Conservation (phyloP, 805 yeast species). For the Grigorovia transvaalensis region DNA sequence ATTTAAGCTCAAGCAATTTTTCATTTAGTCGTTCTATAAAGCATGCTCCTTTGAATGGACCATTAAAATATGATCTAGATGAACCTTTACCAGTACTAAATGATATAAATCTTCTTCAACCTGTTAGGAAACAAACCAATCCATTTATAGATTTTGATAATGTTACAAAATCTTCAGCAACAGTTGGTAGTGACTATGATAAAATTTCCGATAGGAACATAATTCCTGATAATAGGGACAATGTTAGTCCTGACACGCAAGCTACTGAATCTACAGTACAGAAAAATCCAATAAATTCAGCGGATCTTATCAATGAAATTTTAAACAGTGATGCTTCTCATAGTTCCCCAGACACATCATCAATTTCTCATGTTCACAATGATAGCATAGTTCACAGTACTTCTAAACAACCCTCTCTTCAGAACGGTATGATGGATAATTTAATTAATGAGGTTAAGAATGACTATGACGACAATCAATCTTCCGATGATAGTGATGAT, state of each 20-base stretch:
- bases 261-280: not conserved
- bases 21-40: slow-evolving; percentile 3
- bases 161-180: too few relatives aligned
- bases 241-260: not conserved
- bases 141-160: not conserved
- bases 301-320: not conserved
- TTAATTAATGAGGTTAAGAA: not conserved
- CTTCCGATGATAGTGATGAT: not conserved
- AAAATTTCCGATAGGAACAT: too few relatives aligned
- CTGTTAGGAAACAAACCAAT: not conserved
- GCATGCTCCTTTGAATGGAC: not conserved
- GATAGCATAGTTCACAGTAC: too few relatives aligned
- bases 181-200: too few relatives aligned
- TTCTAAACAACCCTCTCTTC: too few relatives aligned
- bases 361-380: not conserved
- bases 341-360: not conserved
- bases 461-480: not conserved
- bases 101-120: not conserved
- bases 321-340: not conserved
- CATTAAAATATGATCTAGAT: not conserved
- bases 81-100: not conserved
- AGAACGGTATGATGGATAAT: not conserved
- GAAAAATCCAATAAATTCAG: not conserved
- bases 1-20: not conserved
- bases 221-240: too few relatives aligned